Conservation (phyloP, 148 eudicot species). For the Vaccinium macrocarpon region DNA sequence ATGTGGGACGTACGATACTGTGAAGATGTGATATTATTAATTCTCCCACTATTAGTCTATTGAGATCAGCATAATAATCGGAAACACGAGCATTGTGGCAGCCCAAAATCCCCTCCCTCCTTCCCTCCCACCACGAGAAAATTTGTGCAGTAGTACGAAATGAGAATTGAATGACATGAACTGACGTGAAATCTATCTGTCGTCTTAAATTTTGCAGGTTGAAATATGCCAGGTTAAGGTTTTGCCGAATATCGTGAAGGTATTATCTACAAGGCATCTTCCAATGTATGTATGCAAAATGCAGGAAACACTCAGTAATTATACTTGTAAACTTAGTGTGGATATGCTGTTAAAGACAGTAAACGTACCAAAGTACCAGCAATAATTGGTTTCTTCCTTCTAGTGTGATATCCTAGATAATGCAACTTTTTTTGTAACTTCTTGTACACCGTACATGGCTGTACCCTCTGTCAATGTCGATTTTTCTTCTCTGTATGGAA, state of each 20-base stretch:
- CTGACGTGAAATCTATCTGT: not conserved
- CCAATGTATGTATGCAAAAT: not conserved
- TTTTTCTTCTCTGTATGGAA: not conserved
- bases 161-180: not conserved
- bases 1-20: not conserved
- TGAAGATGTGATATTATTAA: not conserved
- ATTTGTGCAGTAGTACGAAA: too few relatives aligned
- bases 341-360: not conserved
- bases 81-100: not conserved
- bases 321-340: not conserved
- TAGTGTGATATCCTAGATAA: not conserved
- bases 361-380: not conserved
- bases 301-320: not conserved
- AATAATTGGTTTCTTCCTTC: not conserved
- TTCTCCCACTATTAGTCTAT: not conserved
- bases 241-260: not conserved
- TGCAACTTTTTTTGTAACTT: not conserved
- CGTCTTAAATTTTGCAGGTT: conserved; percentile 4
- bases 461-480: not conserved
- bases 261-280: not conserved
- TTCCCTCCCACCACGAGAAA: not conserved
- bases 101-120: not conserved
- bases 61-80: not conserved
- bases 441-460: not conserved
- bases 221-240: not conserved